Percentiles rank a stretch among this genome's conserved stretches.
Conservation (phyloP, 1,284 basidiomycete species). For the Peniophora sp. region DNA sequence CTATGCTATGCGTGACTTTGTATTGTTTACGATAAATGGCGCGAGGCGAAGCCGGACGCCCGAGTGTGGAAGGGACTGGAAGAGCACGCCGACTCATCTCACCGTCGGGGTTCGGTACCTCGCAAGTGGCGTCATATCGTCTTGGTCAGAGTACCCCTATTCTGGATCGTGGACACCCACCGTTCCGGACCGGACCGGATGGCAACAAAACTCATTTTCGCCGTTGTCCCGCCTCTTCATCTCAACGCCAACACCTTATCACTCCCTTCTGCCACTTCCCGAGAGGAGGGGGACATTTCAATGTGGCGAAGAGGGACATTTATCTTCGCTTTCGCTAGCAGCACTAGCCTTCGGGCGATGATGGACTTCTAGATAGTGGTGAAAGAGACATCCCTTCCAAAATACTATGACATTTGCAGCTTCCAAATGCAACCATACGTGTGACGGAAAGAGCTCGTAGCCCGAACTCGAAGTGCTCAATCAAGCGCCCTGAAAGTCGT, state of each 20-base stretch:
- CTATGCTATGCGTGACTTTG: too few relatives aligned
- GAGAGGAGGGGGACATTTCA: conserved; percentile 25
- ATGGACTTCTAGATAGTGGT: conserved; percentile 59
- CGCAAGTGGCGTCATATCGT: too few relatives aligned
- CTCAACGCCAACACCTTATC: conserved; percentile 28
- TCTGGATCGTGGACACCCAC: too few relatives aligned
- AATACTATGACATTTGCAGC: conserved; percentile 2
- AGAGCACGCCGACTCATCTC: too few relatives aligned
- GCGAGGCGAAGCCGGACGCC: too few relatives aligned
- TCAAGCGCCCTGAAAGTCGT: too few relatives aligned
- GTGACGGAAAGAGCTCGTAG: not conserved
- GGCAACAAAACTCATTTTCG: not conserved
- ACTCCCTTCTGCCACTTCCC: conserved; percentile 19
- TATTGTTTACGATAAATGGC: too few relatives aligned
- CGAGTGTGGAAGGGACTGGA: too few relatives aligned
- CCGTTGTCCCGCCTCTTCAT: conserved; percentile 1
- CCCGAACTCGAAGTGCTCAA: not conserved
- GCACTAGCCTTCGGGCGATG: conserved; percentile 35
- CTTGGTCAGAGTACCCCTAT: too few relatives aligned
- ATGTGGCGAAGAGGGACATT: conserved; percentile 20
- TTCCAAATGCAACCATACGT: not conserved
- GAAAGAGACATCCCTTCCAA: conserved; percentile 35
- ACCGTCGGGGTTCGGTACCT: too few relatives aligned
- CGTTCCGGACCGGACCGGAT: too few relatives aligned
- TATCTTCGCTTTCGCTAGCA: conserved; percentile 41